phyloP scores from a whole-genome alignment of 257 asterid genomes.

The Solanum neorickii region DNA sequence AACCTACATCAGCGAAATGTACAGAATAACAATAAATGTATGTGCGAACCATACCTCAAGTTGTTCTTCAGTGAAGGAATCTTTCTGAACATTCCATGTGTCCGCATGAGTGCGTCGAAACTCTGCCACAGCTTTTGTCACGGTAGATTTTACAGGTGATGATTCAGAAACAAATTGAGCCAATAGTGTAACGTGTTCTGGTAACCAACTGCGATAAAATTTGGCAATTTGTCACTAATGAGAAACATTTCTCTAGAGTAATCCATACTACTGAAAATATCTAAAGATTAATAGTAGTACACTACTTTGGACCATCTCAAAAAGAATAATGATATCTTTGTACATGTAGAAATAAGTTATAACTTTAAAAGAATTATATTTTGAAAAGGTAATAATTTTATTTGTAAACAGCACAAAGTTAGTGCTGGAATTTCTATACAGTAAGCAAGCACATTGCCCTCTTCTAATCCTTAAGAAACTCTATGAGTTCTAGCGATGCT shows the following conservation, averaged over 20 bases:
- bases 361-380: background rate
- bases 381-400: background rate
- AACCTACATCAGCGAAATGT: background rate
- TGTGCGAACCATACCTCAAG: constrained; percentile 63
- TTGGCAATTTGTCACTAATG: background rate
- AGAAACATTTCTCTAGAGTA: background rate
- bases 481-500: background rate
- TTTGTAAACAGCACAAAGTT: background rate
- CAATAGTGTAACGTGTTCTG: constrained; percentile 79
- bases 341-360: background rate
- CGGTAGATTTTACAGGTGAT: constrained; percentile 92
- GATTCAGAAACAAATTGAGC: constrained; percentile 88
- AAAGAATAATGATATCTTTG: background rate
- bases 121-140: constrained; percentile 94
- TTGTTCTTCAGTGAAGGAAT: constrained; percentile 84
- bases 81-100: constrained; percentile 93
- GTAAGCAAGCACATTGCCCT: background rate
- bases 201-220: constrained; percentile 75
- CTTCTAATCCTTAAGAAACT: background rate
- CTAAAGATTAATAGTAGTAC: background rate
- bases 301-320: background rate
- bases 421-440: background rate
- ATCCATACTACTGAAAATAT: background rate
- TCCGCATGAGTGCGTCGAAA: constrained; percentile 99
- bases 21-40: background rate